Evolutionary conservation across 1,284 basidiomycete species (phyloP), one percentile per base, ranked within the genome.

Genomic region (Gomphus sp.): DNA sequence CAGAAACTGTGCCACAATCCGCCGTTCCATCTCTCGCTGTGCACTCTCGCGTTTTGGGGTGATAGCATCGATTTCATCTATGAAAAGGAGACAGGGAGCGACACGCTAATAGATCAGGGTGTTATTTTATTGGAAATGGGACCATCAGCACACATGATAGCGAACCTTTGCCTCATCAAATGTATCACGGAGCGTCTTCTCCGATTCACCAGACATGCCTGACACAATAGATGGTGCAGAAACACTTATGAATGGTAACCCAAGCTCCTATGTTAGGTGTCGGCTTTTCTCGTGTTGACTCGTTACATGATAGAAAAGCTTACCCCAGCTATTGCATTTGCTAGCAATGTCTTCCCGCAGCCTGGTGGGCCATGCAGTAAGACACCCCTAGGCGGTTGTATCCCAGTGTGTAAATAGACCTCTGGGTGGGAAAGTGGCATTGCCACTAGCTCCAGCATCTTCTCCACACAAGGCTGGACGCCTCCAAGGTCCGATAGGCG

Each of bases 51-150:
- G 79, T 73, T 99, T 99, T 0, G 93, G 93, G 0, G 95, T 98
- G 65, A 99, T 97, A 6, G 96, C 93, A 67, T 99, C 96, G 39
- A 99, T 97, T 71, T 98, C 96, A 71, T 99, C 96, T 53, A 98
- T 91, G 73, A 98, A 98, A 4, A 97, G 72, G 2, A 98, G 74
- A 66, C 92, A 95, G 0, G 93, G 94, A 0, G 94, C 93, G 22
- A 89, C 78, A 65, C 88, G 84, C 91, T 94, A 65, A 1, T 28
- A 0, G 12, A 7, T 3, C 10, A 25, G 36, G 28, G 33, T 45
- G 45, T 28, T 54, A 10, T 56, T 10, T 34, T 43, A 14, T 53
- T 44, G 56, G 49, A 45, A 48, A 47, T 36, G 33, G 12, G 25
- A 2, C 22, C 16, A 6, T 56, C 8, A 39, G 56, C 11, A 43